Evolutionary conservation across 2,329 filamentous ascomycete genomes (phyloP).

Genomic region (Talaromyces sp.): DNA sequence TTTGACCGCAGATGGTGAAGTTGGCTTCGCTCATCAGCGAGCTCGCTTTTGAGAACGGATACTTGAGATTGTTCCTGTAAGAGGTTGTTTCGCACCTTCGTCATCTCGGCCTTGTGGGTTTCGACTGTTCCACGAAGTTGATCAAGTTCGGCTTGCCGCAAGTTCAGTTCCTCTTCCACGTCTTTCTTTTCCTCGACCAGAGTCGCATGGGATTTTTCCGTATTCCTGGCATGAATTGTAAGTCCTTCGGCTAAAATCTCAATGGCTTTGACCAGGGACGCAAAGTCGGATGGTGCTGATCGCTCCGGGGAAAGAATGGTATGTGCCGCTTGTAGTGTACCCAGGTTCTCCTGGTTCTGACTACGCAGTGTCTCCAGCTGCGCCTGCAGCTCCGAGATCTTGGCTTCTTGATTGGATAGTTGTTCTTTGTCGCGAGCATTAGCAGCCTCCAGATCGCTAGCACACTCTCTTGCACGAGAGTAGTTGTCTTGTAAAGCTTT

Average conservation of each 20-base stretch:
- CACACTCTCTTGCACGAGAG: conserved; percentile 57
- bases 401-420: conserved; percentile 29
- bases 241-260: conserved; percentile 57
- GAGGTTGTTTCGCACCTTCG: conserved; percentile 55
- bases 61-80: conserved; percentile 48
- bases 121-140: conserved; percentile 52
- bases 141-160: conserved; percentile 58
- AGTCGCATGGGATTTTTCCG: conserved; percentile 58
- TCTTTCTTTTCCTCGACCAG: conserved; percentile 63
- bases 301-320: conserved; percentile 55
- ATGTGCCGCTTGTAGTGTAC: conserved; percentile 58
- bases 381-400: conserved; percentile 49
- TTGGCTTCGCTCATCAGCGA: conserved; percentile 66
- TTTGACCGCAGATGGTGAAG: conserved; percentile 65
- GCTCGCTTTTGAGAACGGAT: conserved; percentile 47
- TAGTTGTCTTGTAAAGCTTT: conserved; percentile 58
- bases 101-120: conserved; percentile 50
- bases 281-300: conserved; percentile 53
- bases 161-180: conserved; percentile 53
- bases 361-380: conserved; percentile 53
- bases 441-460: conserved; percentile 57
- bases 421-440: conserved; percentile 56
- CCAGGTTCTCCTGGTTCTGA: conserved; percentile 50
- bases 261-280: conserved; percentile 59
- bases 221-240: conserved; percentile 56